Base-by-base conservation (phyloP, 2,329 filamentous ascomycete genomes). In the Cryphonectria carpinicola region DNA sequence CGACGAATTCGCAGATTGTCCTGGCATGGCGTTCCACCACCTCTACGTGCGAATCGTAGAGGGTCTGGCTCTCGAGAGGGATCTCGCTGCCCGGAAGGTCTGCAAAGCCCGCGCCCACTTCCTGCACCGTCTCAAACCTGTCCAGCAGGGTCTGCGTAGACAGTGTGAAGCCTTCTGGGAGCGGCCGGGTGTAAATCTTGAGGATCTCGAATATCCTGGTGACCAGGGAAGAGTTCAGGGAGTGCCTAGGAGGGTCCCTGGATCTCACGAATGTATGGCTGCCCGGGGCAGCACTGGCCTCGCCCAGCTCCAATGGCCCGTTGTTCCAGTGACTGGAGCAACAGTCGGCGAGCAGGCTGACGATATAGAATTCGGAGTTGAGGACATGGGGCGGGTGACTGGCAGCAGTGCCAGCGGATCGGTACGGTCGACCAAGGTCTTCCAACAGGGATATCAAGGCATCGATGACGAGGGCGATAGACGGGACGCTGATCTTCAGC, bases 321-420 rank as follows among this genome's bases (percentile, higher is more conserved):
- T 75, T 73, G 56, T 84, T 80, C 89, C 89, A 91, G 76, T 90
- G 85, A 67, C 86, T 85, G 66, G 85, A 84, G 74, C 89, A 92
- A 77, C 90, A 92, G 76, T 92, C 89, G 76, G 89, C 88, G 49
- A 89, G 83, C 58, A 92, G 81, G 64, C 87, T 84, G 65, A 92
- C 79, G n/a, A 91, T 81, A 75, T 90, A 92, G 64, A 89, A 81
- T 77, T 92, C 89, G 25, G 90, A 91, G 63, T 88, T 83, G 43
- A 91, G 80, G 66, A 92, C 83, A 76, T 90, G 87, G 52, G 84
- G 81, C 2, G 89, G 88, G 74, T 90, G 88, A 32, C 82, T 80
- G 62, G 84, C 79, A 68, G 87, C 80, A 65, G 58, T 37, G n/a
- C 66, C 63, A 46, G 76, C 79, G 39, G 66, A 49, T 72, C 84